Evolutionary conservation across 345 rosid species (phyloP), one percentile per base, ranked within the genome.

Genomic region (Dimocarpus longan): DNA sequence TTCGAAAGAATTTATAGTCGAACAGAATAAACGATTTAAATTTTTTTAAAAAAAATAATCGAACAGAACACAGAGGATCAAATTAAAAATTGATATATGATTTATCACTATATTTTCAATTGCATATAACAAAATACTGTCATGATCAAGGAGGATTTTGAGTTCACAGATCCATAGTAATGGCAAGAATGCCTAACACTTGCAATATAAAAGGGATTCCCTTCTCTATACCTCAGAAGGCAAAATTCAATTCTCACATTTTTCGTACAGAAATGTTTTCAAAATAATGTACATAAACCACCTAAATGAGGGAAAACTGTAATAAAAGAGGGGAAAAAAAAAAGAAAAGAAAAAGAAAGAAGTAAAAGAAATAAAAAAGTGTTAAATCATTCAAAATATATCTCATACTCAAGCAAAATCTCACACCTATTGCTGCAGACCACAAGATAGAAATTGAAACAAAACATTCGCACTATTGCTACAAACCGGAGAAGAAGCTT

Each of bases 201-300:
- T 40, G 44, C 32, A n/a, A 68, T 52, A 68, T 32, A 75, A 80
- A 73, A 66, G 42, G 40, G 77, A 48, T 74, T 65, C 70, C 82
- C 76, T 60, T 64, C 78, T 78, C 57, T 81, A 70, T 71, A 73
- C 78, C 83, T 72, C 73, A 4, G 6, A 73, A 75, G 75, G 75
- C 79, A 86, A 87, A 81, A 86, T 79, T 81, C 82, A 77, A 80
- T 77, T 82, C 83, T 80, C 86, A 85, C 79, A 76, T 60, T 74
- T 82, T 86, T 78, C 83, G 15, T 83, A 80, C 83, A 86, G 66
- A 84, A 66, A 70, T 79, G n/a, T 44, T 54, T 71, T 73, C 69
- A 70, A 74, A 72, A 78, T 86, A 87, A 87, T 91, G 86, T 90
- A 91, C 95, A 91, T 59, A 78, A 80, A 83, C 68, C 78, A 78